Evolutionary conservation across 768 basidiomycete genomes (phyloP).

Genomic region (Chlorophyllum brunneum): DNA sequence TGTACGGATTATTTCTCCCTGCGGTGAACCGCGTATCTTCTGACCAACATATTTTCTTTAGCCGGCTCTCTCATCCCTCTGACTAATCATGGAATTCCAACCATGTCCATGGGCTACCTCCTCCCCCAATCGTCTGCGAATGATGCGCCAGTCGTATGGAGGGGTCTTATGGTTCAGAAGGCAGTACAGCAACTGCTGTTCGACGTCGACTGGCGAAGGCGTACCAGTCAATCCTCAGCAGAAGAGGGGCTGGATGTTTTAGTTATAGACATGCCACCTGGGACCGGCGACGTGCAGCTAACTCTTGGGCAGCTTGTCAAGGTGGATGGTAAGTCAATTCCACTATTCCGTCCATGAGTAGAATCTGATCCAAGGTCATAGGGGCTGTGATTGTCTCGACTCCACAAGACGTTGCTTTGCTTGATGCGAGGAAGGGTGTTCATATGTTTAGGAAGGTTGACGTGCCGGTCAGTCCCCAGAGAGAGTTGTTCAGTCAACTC

Average conservation of each 20-base stretch:
- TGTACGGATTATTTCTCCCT: conserved; percentile 37
- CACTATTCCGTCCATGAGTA: no score
- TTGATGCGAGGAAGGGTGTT: conserved; percentile 90
- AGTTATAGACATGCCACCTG: conserved; percentile 95
- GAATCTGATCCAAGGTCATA: conserved; percentile 26
- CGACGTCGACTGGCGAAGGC: conserved; percentile 80
- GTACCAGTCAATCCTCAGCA: conserved; percentile 22
- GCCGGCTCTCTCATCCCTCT: conserved; percentile 80
- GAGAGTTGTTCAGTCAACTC: not conserved
- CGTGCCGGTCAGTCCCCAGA: conserved; percentile 67
- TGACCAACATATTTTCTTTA: no score
- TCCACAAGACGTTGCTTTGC: conserved; percentile 89
- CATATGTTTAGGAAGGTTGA: conserved; percentile 87
- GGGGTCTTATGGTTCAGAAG: conserved; percentile 98
- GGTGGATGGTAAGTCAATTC: conserved; percentile 64
- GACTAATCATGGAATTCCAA: conserved; percentile 82
- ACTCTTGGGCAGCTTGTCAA: conserved; percentile 84
- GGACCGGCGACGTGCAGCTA: conserved; percentile 93
- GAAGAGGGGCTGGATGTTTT: conserved; percentile 71
- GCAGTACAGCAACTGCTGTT: conserved; percentile 95
- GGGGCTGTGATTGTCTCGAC: conserved; percentile 94
- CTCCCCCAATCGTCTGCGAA: conserved; percentile 50
- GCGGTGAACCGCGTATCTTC: no score
- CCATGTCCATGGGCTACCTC: conserved; percentile 98
- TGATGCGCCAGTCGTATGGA: conserved; percentile 81